A percentile compares a stretch with the other conserved stretches of the same genome.
Evolutionary conservation across 305 asterid genomes (phyloP).

Genomic region (Solanum hybrid): DNA sequence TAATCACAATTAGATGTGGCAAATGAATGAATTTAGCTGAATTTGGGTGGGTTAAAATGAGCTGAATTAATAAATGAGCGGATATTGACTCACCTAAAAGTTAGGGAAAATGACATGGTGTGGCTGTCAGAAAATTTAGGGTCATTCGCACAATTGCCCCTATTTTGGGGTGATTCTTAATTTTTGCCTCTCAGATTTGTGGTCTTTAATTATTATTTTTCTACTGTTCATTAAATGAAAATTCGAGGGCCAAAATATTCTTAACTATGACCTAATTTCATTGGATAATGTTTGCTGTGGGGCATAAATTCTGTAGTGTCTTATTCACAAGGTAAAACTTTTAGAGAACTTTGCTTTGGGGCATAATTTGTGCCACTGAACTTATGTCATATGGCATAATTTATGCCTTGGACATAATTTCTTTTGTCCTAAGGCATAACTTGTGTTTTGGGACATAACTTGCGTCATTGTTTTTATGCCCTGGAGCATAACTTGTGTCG

Average conservation of each 20-base stretch:
- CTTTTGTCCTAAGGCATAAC: too few species aligned
- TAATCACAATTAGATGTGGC: background rate
- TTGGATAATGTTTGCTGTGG: background rate
- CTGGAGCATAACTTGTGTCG: too few species aligned
- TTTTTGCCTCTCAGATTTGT: background rate
- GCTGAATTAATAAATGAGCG: background rate
- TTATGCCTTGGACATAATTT: too few species aligned
- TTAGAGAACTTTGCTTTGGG: background rate
- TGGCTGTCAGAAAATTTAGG: background rate
- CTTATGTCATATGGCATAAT: too few species aligned
- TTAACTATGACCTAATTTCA: background rate
- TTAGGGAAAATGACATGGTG: background rate
- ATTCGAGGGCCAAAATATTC: background rate
- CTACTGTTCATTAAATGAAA: background rate
- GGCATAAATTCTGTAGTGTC: background rate
- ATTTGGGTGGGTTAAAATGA: background rate
- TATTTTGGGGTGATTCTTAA: background rate
- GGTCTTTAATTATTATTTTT: background rate
- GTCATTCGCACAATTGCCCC: background rate
- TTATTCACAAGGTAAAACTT: background rate
- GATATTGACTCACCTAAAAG: background rate
- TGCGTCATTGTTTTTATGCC: too few species aligned
- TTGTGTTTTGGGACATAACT: too few species aligned
- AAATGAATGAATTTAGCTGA: background rate
- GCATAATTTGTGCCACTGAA: background rate